Base-by-base conservation (phyloP, 2,329 filamentous ascomycete species). In the Stemphylium vesicarium region DNA sequence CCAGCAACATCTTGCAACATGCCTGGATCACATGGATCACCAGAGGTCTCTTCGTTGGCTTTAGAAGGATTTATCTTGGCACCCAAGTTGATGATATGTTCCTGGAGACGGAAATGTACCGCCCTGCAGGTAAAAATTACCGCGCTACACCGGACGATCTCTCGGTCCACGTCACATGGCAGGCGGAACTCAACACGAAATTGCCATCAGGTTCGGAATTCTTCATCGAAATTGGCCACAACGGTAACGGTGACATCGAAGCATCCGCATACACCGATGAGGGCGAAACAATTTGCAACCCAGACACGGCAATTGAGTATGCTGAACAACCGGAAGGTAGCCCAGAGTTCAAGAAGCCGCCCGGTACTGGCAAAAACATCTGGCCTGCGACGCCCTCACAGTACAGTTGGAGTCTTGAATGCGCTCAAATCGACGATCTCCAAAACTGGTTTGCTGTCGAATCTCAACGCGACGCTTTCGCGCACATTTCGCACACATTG, bases 71-170 rank as follows among this genome's bases (percentile, higher is more conserved):
- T 33, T 80, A 84, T 57, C 71, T 86, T 32, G 82, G 76, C 71
- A 81, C 83, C 11, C 84, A 86, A 64, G 81, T 88, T 29, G 85
- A 88, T 62, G 85, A 88, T 60, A 84, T 88, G 77, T 84, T 87
- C 62, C 75, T 88, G 16, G 75, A 77, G 67, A 78, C 75, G 2
- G 66, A 66, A 3, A 54, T 78, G 22, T 78, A 78, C 53, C 39
- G 59, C n/a, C 83, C 84, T 1, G 60, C 62, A n/a, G 79, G 78
- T 5, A 75, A 70, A 0, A 77, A 73, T 5, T 88, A 83, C 74
- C 80, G 82, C 16, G 75, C 83, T 50, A 69, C 66, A 20, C 68
- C 72, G 2, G 66, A 63, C 7, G 73, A 76, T 58, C 59, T 75
- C 1, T 56, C 53, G 15, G 13, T 57, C 18, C 70, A 74, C 42